These are phyloP conservation scores for Aspergillus ochraceus DNA, from an alignment of 2,329 filamentous ascomycete genomes.

Conservation along the genomic window DNA sequence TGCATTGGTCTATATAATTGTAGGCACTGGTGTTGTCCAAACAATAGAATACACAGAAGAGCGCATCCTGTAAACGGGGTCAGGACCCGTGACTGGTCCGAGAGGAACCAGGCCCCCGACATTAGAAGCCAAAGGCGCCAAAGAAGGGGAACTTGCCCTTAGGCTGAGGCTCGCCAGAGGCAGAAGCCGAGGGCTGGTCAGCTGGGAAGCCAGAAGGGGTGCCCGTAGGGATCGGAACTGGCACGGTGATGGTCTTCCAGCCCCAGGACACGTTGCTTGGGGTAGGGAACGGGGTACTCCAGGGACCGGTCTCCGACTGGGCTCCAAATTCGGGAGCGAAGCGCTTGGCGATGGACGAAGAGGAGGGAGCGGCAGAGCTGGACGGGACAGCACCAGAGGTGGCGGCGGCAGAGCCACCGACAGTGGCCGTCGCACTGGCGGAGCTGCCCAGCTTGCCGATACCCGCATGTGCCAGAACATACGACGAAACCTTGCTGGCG, in stretches of 20 bases:
- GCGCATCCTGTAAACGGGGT: background rate
- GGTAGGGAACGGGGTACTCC: slow-evolving; percentile 6
- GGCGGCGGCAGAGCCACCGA: background rate
- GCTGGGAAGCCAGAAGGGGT: background rate
- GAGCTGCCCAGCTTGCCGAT: slow-evolving; percentile 22
- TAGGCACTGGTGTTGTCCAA: background rate
- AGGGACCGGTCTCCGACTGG: slow-evolving; percentile 13
- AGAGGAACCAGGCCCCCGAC: background rate
- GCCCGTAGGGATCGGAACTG: background rate
- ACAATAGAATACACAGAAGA: background rate
- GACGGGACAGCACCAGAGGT: slow-evolving; percentile 1
- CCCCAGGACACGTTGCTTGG: slow-evolving; percentile 12
- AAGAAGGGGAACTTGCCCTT: background rate
- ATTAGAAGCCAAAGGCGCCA: background rate
- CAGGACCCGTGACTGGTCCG: background rate
- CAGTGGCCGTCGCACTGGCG: slow-evolving; percentile 5
- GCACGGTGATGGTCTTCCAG: slow-evolving; percentile 9
- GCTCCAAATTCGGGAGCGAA: background rate
- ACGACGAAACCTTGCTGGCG: slow-evolving; percentile 26
- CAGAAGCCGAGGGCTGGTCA: background rate
- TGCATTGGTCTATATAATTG: background rate
- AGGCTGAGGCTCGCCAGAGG: background rate
- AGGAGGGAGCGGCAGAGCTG: slow-evolving; percentile 2
- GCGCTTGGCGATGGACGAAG: slow-evolving; percentile 12
- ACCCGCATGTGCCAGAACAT: slow-evolving; percentile 33